Conservation (phyloP, 441 rosid species). For the Hypseocharis bilobata region DNA sequence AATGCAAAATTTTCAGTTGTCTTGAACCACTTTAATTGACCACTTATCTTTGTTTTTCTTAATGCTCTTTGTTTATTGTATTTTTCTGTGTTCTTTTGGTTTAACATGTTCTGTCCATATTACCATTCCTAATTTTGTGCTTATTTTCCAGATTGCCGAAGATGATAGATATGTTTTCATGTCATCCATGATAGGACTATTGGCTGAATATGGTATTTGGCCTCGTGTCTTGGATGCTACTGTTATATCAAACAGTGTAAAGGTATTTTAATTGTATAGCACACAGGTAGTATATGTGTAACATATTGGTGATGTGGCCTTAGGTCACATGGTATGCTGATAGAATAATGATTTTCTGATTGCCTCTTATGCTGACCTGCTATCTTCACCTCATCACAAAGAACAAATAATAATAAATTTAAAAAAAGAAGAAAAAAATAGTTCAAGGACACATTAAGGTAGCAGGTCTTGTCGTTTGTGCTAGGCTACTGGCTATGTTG, state of each 20-base stretch:
- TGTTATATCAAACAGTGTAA: constrained; percentile 49
- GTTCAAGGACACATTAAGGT: neutral
- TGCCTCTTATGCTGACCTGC: neutral
- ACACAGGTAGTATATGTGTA: neutral
- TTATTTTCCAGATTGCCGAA: constrained; percentile 52
- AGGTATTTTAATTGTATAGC: constrained; percentile 41
- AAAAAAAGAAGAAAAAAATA: neutral
- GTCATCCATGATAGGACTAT: constrained; percentile 77
- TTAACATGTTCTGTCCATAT: neutral
- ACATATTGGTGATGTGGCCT: neutral
- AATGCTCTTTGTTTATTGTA: neutral
- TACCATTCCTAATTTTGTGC: neutral
- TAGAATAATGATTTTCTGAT: neutral
- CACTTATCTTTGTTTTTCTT: neutral
- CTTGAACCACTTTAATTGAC: neutral
- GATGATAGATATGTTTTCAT: constrained; percentile 71
- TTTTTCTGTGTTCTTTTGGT: neutral
- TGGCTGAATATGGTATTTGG: constrained; percentile 70
- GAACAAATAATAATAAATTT: neutral
- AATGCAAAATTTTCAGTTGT: neutral
- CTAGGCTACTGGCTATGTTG: neutral
- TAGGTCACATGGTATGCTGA: neutral
- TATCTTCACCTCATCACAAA: neutral
- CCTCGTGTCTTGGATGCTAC: constrained; percentile 71
- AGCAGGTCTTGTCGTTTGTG: neutral